A percentile compares a stretch with the other conserved stretches of the same genome.
phyloP scores from a whole-genome alignment of 2,329 filamentous ascomycete genomes.

The Aspergillus caelatus region DNA sequence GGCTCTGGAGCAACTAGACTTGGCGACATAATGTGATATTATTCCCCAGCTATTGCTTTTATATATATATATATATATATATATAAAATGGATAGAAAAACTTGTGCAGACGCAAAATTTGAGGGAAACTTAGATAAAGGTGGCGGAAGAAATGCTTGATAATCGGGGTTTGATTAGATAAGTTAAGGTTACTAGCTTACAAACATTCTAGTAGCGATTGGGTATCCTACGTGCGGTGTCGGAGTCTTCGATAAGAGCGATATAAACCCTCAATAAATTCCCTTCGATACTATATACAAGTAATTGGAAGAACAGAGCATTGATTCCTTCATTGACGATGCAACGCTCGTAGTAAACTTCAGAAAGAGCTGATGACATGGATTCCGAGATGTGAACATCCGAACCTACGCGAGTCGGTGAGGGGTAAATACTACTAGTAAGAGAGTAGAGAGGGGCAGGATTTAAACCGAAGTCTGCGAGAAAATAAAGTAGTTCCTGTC shows the following conservation, averaged over 20 bases:
- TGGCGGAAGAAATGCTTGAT: constrained; percentile 37
- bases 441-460: not conserved
- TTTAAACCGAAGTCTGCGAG: not conserved
- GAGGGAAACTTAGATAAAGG: constrained; percentile 12
- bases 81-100: not conserved
- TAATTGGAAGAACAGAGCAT: not conserved
- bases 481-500: not conserved
- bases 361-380: not conserved
- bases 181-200: constrained; percentile 27
- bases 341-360: not conserved
- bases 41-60: not conserved
- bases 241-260: constrained; percentile 18
- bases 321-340: not conserved
- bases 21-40: constrained; percentile 68
- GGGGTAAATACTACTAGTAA: no score
- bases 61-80: no score
- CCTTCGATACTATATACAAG: not conserved
- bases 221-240: constrained; percentile 23
- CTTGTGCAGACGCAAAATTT: not conserved
- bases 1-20: constrained; percentile 91
- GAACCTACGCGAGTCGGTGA: not conserved
- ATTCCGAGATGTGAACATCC: not conserved
- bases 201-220: constrained; percentile 33
- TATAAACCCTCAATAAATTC: not conserved
- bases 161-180: constrained; percentile 21